Evolutionary conservation across 495 filamentous ascomycete genomes (phyloP).

Genomic region (Podospora fimiseda): DNA sequence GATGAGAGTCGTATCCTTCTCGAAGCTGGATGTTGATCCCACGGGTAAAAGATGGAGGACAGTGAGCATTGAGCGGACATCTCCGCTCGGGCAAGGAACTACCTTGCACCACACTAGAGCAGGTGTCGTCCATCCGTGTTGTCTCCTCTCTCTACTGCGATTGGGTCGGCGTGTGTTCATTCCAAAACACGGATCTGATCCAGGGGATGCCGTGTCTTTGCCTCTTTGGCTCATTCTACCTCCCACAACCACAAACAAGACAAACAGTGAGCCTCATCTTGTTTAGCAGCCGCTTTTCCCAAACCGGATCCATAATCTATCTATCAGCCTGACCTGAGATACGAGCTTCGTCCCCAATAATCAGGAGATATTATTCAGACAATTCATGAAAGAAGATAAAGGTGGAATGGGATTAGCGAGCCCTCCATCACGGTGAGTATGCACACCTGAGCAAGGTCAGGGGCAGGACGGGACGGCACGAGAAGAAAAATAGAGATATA

Average conservation of each 20-base stretch:
- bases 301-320: conserved; percentile 14
- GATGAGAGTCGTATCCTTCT: neutral
- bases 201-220: conserved; percentile 21
- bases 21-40: neutral
- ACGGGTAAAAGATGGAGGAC: neutral
- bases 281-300: conserved; percentile 29
- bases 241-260: neutral
- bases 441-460: neutral
- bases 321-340: conserved; percentile 5
- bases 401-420: neutral
- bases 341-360: neutral
- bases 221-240: neutral
- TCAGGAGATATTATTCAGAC: neutral
- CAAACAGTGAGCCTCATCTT: conserved; percentile 10
- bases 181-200: conserved; percentile 30
- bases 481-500: too few relatives aligned
- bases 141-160: conserved; percentile 9
- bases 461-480: conserved; percentile 6
- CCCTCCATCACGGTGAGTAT: neutral
- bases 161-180: conserved; percentile 20
- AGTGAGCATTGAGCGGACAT: neutral
- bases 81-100: neutral
- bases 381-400: neutral
- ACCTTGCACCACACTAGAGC: neutral
- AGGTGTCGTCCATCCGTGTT: too few relatives aligned